Evolutionary conservation across 352 stramenopile species (phyloP), one percentile per base, ranked within the genome.

Genomic region (Phytophthora kernoviae): DNA sequence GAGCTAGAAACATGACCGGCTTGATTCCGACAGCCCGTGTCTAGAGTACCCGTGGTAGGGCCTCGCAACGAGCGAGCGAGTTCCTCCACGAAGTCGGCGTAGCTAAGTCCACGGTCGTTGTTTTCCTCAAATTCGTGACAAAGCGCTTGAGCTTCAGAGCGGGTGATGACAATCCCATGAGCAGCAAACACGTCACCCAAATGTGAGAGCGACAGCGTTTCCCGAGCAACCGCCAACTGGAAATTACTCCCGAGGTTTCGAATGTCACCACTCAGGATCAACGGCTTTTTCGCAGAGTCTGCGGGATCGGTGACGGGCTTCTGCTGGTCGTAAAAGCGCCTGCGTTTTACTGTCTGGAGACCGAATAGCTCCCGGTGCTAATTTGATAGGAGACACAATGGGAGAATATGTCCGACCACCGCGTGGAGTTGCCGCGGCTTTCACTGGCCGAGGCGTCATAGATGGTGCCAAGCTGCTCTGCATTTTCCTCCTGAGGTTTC

Each of bases 51-150:
- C 4, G 32, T 63, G 8, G 39, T 30, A 3, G 68, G 67, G 11
- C 78, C 75, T 9, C 77, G 72, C 10, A 87, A 39, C 2, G 82
- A 68, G 26, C 79, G 70, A 43, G 77, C 77, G 24, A 92, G 53
- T 17, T 90, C 75, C 39, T 84, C 70, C 22, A 92, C 77, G 37
- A 92, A 92, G 6, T 62, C 58, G 41, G 70, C 70, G 71, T 92
- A 92, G 22, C 51, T 52, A 11, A 90, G 55, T 12, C 57, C 62
- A 22, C 54, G 61, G 53, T 92, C 83, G 66, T 90, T 92, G 68
- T 84, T 92, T 67, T 92, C 83, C 22, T 92, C 83, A 59, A 85
- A 92, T 47, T 92, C 83, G 46, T 87, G 77, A 3, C 81, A 64
- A 32, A 92, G 63, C 34, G 68, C 70, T 57, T 86, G 79, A 17